A percentile compares a stretch with the other conserved stretches of the same genome.
phyloP scores from a whole-genome alignment of 768 basidiomycete genomes.

The Panus rudis region DNA sequence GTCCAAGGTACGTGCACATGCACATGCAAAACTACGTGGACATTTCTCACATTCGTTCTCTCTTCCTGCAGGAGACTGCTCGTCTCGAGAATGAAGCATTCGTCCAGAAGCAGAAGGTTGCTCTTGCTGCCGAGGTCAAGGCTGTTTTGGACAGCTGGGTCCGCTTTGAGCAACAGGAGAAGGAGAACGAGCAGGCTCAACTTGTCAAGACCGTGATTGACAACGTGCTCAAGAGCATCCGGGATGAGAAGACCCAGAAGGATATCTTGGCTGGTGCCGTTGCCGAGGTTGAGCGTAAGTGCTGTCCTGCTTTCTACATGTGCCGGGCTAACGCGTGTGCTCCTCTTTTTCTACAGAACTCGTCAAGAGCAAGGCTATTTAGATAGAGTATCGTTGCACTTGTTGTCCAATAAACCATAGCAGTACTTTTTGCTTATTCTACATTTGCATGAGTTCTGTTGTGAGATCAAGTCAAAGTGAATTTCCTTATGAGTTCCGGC shows the following conservation, averaged over 20 bases:
- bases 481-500: background rate
- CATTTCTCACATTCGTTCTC: background rate
- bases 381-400: constrained; percentile 20
- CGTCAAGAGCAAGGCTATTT: constrained; percentile 90
- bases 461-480: background rate
- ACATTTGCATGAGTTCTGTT: background rate
- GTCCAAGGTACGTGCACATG: constrained; percentile 63
- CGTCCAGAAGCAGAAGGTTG: constrained; percentile 82
- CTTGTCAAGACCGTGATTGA: constrained; percentile 84
- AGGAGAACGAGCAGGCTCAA: constrained; percentile 93
- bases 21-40: background rate
- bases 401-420: background rate
- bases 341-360: constrained; percentile 48
- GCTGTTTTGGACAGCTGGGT: constrained; percentile 96
- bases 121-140: constrained; percentile 85
- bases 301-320: background rate
- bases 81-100: constrained; percentile 85
- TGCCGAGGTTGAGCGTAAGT: constrained; percentile 90
- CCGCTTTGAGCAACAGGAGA: constrained; percentile 91
- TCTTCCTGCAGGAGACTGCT: constrained; percentile 70
- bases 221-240: constrained; percentile 75
- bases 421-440: background rate
- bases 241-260: constrained; percentile 85
- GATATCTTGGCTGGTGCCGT: constrained; percentile 77
- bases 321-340: background rate